These are phyloP conservation scores for Pseudogymnoascus sp. DNA, from an alignment of 2,329 filamentous ascomycete genomes.

Conservation along the genomic window DNA sequence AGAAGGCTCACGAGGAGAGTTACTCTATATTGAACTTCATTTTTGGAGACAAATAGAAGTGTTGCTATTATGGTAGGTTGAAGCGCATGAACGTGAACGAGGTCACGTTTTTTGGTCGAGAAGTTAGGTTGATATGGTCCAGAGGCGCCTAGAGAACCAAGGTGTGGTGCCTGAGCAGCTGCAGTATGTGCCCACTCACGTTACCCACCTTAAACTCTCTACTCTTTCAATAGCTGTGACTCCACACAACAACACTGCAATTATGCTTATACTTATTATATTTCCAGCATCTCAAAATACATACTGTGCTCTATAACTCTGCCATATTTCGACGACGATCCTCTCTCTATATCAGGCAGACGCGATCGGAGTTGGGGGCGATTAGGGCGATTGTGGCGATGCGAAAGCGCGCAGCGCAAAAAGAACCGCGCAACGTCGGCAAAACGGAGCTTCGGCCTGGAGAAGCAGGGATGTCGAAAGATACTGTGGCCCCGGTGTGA, in stretches of 20 bases:
- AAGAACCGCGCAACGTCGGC: conserved; percentile 7
- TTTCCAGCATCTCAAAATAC: not conserved
- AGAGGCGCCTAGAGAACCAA: not conserved
- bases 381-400: conserved; percentile 4
- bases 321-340: not conserved
- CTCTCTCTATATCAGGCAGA: not conserved
- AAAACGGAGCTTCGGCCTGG: conserved; percentile 7
- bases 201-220: not conserved
- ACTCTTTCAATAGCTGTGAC: not conserved
- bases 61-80: not conserved
- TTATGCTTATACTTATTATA: not conserved
- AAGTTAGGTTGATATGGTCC: not conserved
- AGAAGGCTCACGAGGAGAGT: conserved; percentile 17
- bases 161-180: conserved; percentile 3
- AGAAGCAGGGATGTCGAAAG: not conserved
- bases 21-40: conserved; percentile 78
- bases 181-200: not conserved
- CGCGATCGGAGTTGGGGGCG: not conserved
- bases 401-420: not conserved
- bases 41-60: conserved; percentile 26
- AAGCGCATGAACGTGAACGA: not conserved
- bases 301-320: not conserved
- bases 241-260: not conserved
- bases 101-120: conserved; percentile 2
- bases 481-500: not conserved